Percentiles rank a stretch among this genome's conserved stretches.
Conservation (phyloP, 768 basidiomycete species). For the Boletales sp. region DNA sequence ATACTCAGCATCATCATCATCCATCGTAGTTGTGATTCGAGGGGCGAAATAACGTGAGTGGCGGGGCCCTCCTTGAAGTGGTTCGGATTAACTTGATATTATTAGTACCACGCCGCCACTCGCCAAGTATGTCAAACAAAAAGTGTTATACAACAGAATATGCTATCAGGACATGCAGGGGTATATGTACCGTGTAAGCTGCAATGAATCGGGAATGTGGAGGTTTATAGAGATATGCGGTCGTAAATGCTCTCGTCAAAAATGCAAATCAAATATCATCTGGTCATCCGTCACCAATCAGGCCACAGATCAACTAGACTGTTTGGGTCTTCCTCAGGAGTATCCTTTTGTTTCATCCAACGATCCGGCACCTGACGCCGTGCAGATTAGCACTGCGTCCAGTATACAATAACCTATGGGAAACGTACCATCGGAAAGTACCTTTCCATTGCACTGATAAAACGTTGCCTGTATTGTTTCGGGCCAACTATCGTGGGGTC, state of each 20-base stretch:
- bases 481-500: constrained; percentile 98
- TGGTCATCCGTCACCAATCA: constrained; percentile 44
- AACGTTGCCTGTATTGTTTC: constrained; percentile 87
- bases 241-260: not conserved
- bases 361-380: constrained; percentile 70
- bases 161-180: constrained; percentile 26
- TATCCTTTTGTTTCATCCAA: constrained; percentile 86
- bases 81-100: too few relatives aligned
- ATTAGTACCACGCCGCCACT: not conserved
- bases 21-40: constrained; percentile 46
- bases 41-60: constrained; percentile 5
- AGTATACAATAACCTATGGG: not conserved
- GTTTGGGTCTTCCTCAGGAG: constrained; percentile 69
- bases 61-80: not conserved
- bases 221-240: not conserved
- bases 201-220: constrained; percentile 12
- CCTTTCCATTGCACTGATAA: constrained; percentile 83
- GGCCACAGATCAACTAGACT: constrained; percentile 57
- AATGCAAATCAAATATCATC: constrained; percentile 1
- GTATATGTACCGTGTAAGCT: constrained; percentile 13
- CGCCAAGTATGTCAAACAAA: too few relatives aligned
- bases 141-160: constrained; percentile 20
- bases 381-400: constrained; percentile 1
- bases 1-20: constrained; percentile 92
- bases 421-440: constrained; percentile 77